phyloP scores from a whole-genome alignment of 164 flowering plant genomes.

The Tetrastigma voinierianum region DNA sequence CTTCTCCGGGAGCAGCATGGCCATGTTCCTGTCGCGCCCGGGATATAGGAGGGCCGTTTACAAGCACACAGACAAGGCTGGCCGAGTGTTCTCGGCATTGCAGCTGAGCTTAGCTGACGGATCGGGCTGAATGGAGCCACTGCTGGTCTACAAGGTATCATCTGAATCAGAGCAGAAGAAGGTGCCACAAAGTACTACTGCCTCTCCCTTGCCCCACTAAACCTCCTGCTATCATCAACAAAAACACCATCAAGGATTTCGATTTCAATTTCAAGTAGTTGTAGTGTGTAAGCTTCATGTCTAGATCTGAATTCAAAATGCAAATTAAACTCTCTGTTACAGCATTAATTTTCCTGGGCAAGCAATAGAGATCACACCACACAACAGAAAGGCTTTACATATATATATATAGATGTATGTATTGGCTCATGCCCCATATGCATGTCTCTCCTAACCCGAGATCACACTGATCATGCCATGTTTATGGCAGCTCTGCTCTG shows the following conservation, averaged over 20 bases:
- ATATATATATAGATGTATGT: slow-evolving; percentile 6
- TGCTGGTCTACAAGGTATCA: slow-evolving; percentile 84
- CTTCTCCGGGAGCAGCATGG: slow-evolving; percentile 70
- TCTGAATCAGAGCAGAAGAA: slow-evolving; percentile 81
- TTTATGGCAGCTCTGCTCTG: slow-evolving; percentile 6
- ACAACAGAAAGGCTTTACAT: not conserved
- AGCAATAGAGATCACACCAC: not conserved
- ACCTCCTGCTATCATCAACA: slow-evolving; percentile 29
- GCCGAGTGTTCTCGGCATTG: slow-evolving; percentile 56
- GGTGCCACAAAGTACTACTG: slow-evolving; percentile 47
- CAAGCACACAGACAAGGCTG: slow-evolving; percentile 77
- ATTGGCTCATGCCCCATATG: slow-evolving; percentile 17
- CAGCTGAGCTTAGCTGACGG: slow-evolving; percentile 76
- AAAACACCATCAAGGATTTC: slow-evolving; percentile 23
- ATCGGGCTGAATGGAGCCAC: slow-evolving; percentile 72
- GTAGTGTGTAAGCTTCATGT: slow-evolving; percentile 22
- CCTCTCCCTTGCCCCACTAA: slow-evolving; percentile 31
- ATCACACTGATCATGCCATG: slow-evolving; percentile 22
- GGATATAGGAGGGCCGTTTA: slow-evolving; percentile 82
- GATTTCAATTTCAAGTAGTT: too few relatives aligned
- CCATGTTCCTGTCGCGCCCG: slow-evolving; percentile 87
- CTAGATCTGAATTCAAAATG: too few relatives aligned
- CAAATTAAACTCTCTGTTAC: not conserved
- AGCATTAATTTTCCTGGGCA: not conserved
- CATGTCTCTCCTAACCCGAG: slow-evolving; percentile 29